phyloP scores from a whole-genome alignment of 1,284 basidiomycete species.

The Ustilago tritici region DNA sequence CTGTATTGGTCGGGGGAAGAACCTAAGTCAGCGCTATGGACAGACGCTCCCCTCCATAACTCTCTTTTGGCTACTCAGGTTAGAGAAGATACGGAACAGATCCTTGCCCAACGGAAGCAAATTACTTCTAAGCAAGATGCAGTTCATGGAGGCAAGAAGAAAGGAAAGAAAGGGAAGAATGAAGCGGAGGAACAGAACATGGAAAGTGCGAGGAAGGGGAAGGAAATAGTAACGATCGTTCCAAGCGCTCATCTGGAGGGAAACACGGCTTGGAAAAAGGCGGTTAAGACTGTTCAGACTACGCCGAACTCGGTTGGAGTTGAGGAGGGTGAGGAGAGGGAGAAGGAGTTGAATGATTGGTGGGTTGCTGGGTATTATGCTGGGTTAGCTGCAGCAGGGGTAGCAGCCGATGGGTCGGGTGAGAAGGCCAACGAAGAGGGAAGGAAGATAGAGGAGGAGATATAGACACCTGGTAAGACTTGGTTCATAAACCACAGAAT shows the following conservation, averaged over 20 bases:
- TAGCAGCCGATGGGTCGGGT: neutral
- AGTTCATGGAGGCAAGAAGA: too few species aligned
- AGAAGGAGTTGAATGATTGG: neutral
- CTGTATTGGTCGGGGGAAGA: neutral
- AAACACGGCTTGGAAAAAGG: conserved; percentile 37
- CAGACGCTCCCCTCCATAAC: conserved; percentile 20
- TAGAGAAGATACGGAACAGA: conserved; percentile 18
- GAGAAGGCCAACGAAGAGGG: neutral
- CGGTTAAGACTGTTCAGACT: conserved; percentile 26
- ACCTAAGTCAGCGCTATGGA: conserved; percentile 24
- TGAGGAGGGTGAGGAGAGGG: neutral
- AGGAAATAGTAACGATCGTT: conserved; percentile 15
- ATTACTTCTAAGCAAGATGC: neutral
- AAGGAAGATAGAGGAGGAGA: neutral
- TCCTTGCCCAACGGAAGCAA: conserved; percentile 7
- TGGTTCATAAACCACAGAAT: neutral
- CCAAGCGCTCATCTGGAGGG: conserved; percentile 22
- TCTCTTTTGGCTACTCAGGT: conserved; percentile 32
- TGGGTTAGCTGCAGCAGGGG: conserved; percentile 6
- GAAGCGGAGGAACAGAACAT: neutral
- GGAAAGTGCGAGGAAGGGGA: neutral
- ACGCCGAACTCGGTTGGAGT: conserved; percentile 21
- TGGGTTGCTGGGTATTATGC: conserved; percentile 34
- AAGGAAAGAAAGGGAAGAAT: neutral
- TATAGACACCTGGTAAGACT: neutral